Evolutionary conservation across 2,329 filamentous ascomycete genomes (phyloP).

Genomic region (Ophiosphaerella narmari): DNA sequence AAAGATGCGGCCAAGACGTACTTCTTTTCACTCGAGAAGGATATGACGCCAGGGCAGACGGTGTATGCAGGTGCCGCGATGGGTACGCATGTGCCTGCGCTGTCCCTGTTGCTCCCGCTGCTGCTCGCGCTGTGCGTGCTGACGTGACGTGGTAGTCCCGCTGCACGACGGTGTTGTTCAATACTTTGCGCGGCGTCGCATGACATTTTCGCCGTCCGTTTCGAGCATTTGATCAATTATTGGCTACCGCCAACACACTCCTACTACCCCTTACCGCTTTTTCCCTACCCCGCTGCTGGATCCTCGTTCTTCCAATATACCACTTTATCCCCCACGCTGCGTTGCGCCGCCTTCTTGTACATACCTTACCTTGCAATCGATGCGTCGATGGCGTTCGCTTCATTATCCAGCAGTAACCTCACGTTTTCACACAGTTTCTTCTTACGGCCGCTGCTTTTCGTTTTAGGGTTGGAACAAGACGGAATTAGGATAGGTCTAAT

Average conservation of each 20-base stretch:
- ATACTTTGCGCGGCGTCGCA: conserved; percentile 3
- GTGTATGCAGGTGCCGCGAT: conserved; percentile 19
- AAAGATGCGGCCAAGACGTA: conserved; percentile 39
- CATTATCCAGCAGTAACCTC: conserved; percentile 5
- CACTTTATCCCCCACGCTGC: not conserved
- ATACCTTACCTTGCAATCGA: conserved; percentile 6
- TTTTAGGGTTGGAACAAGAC: no score
- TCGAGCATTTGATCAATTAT: not conserved
- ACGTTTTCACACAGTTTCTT: no score
- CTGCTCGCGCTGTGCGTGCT: conserved; percentile 33
- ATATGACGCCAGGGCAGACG: conserved; percentile 37
- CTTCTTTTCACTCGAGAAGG: conserved; percentile 39
- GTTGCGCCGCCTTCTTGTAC: conserved; percentile 12
- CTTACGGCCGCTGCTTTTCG: no score
- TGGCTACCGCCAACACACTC: no score
- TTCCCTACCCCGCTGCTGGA: not conserved
- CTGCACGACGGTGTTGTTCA: conserved; percentile 10
- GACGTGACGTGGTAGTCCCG: conserved; percentile 21
- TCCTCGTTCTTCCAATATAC: not conserved
- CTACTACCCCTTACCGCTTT: not conserved
- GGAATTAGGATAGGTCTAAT: no score
- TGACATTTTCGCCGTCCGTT: not conserved
- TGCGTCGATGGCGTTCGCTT: conserved; percentile 1
- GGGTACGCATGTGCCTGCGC: conserved; percentile 7
- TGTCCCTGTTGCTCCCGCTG: conserved; percentile 28